phyloP scores from a whole-genome alignment of 192 early-diverging fungal genomes.

The Entomortierella parvispora region DNA sequence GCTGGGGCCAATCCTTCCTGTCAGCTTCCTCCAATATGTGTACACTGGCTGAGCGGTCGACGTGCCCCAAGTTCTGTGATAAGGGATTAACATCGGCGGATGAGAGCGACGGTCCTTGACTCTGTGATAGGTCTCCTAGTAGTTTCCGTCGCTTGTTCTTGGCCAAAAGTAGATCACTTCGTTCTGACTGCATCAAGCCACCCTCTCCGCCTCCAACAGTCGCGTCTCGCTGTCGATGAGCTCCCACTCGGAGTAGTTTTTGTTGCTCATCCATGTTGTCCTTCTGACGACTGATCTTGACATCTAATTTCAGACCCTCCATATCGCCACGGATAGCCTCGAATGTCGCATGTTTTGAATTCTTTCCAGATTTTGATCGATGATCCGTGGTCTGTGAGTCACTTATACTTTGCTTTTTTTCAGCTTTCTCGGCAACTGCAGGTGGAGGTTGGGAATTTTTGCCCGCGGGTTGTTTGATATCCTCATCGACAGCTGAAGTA shows the following conservation, averaged over 20 bases:
- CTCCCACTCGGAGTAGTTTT: not conserved
- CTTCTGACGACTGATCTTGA: conserved; percentile 38
- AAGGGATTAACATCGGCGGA: not conserved
- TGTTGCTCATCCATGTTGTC: conserved; percentile 29
- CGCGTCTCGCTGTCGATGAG: not conserved
- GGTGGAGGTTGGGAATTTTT: too few species aligned
- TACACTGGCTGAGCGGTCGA: conserved; percentile 1
- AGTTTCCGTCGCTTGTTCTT: conserved; percentile 35
- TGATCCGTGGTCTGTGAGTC: too few species aligned
- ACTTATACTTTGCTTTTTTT: too few species aligned
- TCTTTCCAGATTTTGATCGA: not conserved
- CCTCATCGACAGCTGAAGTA: too few species aligned
- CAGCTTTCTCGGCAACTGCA: too few species aligned
- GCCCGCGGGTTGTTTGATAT: too few species aligned
- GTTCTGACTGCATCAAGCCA: conserved; percentile 39
- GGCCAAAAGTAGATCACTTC: conserved; percentile 4
- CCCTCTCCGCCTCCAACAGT: not conserved
- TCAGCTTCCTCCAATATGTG: conserved; percentile 15
- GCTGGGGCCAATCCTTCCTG: conserved; percentile 37
- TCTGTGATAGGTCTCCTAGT: not conserved
- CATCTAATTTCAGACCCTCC: conserved; percentile 26
- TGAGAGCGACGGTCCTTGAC: too few species aligned
- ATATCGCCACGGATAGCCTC: conserved; percentile 41
- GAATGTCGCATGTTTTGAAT: conserved; percentile 13
- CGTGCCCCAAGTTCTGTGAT: not conserved